Evolutionary conservation across 2,329 filamentous ascomycete species (phyloP).

Genomic region (Trichoderma sp.): DNA sequence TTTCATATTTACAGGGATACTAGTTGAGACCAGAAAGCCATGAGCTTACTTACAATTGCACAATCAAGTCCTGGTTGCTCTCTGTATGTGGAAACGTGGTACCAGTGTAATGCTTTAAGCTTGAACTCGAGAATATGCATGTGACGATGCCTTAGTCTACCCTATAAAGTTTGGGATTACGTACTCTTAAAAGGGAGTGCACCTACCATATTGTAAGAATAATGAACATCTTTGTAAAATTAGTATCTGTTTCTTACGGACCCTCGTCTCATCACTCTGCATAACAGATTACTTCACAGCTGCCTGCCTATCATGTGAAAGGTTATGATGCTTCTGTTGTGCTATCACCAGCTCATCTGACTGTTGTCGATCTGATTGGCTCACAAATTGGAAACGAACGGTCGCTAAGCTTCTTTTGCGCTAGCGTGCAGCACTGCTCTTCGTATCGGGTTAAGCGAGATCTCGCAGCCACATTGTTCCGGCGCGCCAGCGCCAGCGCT

Average conservation of each 20-base stretch:
- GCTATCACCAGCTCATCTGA: background rate
- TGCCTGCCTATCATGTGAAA: background rate
- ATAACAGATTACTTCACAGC: background rate
- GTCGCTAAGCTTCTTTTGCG: background rate
- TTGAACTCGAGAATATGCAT: background rate
- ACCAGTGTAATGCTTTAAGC: background rate
- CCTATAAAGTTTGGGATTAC: background rate
- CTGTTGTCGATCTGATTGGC: background rate
- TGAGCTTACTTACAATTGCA: too few species aligned
- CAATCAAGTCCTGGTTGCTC: too few species aligned
- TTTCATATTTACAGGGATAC: too few species aligned
- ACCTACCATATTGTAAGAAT: too few species aligned
- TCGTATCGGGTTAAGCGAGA: background rate
- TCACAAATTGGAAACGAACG: background rate
- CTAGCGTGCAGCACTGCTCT: background rate
- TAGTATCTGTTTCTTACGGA: background rate
- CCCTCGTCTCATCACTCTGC: background rate
- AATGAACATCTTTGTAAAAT: too few species aligned
- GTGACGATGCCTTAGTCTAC: background rate
- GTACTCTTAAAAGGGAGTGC: too few species aligned
- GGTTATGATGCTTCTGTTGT: background rate
- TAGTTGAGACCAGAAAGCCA: background rate
- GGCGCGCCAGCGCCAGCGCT: constrained; percentile 6
- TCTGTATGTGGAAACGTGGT: background rate
- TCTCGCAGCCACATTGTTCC: constrained; percentile 22